Conservation (phyloP, 1,284 basidiomycete genomes). For the Ceratobasidium sp. region DNA sequence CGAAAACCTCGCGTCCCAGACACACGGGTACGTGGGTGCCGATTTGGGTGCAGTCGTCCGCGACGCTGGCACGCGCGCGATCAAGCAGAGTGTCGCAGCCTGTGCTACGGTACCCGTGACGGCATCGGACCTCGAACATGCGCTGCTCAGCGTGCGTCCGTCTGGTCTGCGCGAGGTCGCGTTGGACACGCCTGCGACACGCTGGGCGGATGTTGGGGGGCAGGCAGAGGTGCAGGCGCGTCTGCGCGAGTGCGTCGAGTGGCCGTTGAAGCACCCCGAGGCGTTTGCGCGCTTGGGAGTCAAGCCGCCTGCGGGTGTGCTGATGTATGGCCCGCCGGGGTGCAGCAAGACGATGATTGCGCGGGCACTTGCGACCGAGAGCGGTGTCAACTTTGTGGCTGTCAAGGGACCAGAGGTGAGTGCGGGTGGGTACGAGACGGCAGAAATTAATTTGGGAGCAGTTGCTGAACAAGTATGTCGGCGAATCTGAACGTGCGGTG, state of each 20-base stretch:
- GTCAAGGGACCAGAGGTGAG: slow-evolving; percentile 96
- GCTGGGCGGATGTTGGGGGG: slow-evolving; percentile 92
- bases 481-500: slow-evolving; percentile 95
- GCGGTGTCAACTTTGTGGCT: slow-evolving; percentile 97
- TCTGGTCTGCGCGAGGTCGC: slow-evolving; percentile 96
- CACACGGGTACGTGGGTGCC: slow-evolving; percentile 98
- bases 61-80: slow-evolving; percentile 91
- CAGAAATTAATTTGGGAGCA: slow-evolving; percentile 56
- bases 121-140: slow-evolving; percentile 73
- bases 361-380: slow-evolving; percentile 93
- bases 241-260: slow-evolving; percentile 90
- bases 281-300: slow-evolving; percentile 91
- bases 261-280: slow-evolving; percentile 90
- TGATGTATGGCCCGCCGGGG: slow-evolving; percentile 97
- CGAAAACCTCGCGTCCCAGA: slow-evolving; percentile 73
- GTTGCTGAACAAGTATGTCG: slow-evolving; percentile 97
- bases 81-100: slow-evolving; percentile 78
- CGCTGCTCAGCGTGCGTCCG: slow-evolving; percentile 85
- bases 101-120: slow-evolving; percentile 60
- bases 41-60: slow-evolving; percentile 93
- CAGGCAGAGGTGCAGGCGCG: slow-evolving; percentile 84
- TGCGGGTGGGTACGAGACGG: slow-evolving; percentile 2
- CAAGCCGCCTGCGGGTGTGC: slow-evolving; percentile 87
- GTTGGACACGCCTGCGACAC: slow-evolving; percentile 85
- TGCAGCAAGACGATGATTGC: slow-evolving; percentile 98